Base-by-base conservation (phyloP, 768 basidiomycete species). In the Boletus barrowsii region DNA sequence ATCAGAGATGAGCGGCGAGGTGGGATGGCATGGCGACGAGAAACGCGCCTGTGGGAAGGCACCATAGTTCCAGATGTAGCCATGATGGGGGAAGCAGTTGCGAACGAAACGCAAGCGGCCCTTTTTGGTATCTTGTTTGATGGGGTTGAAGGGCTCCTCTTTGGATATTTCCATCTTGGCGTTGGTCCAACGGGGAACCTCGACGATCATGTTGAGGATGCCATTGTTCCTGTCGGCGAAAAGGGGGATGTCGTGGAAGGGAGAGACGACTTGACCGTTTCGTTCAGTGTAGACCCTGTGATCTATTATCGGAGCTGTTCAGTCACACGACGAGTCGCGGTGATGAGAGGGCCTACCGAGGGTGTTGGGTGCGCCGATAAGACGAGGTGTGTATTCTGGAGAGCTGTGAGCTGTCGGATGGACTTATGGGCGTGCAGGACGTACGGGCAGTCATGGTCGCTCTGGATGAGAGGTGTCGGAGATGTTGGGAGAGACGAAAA, bases 1-100 rank as follows among this genome's bases (percentile, higher is more conserved):
- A 13, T 41, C 3, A 15, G 22, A n/a, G 20, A 42, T 54, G 30
- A 42, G 43, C 11, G 18, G 33, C 9, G 29, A 15, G 10, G 29
- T 6, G 14, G 13, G 33, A 17, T 14, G 32, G 26, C 29, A 40
- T 10, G 30, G 39, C 4, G 42, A 10, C 10, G 17, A 43, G 15
- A 18, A 40, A 45, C 83, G 45, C 52, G 88, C 93, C 84, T 96
- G 93, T 57, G 96, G 96, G 85, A 99, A 97, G 55, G 95, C 94
- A 66, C 96, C 96, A 69, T 99, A 99, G 82, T 99, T 99, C 97
- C 97, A 99, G 80, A 99, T 94, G 81, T 98, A 95, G 36, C 97
- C 96, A 71, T 98, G 95, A 80, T 99, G 97, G 63, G 97, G 97
- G 90, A 99, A 99, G 76, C 97, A 98, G 83, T 98, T 98, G 76